phyloP scores from a whole-genome alignment of 2,329 filamentous ascomycete species.

The Pseudohalonectria lignicola region DNA sequence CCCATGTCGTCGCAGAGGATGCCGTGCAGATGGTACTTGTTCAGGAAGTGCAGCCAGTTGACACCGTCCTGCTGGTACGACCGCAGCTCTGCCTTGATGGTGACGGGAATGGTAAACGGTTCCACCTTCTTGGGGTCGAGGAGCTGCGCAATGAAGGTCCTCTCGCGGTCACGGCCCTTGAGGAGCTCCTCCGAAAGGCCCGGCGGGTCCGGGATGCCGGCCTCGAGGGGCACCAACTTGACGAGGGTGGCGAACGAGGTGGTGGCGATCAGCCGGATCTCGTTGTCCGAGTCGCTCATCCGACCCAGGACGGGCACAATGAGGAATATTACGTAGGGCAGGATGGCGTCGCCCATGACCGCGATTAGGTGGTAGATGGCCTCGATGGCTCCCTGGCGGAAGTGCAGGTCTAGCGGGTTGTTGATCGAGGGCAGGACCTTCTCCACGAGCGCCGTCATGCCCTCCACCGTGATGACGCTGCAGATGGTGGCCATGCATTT shows the following conservation, averaged over 20 bases:
- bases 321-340: slow-evolving; percentile 97
- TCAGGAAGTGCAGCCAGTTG: slow-evolving; percentile 97
- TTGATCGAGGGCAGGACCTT: slow-evolving; percentile 85
- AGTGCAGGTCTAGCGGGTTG: slow-evolving; percentile 79
- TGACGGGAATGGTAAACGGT: slow-evolving; percentile 82
- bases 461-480: slow-evolving; percentile 88
- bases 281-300: slow-evolving; percentile 97
- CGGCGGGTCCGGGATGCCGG: slow-evolving; percentile 92
- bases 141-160: slow-evolving; percentile 94
- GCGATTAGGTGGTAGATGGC: slow-evolving; percentile 94
- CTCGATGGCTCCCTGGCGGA: slow-evolving; percentile 88
- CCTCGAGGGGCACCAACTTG: slow-evolving; percentile 92
- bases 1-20: slow-evolving; percentile 99
- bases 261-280: slow-evolving; percentile 86
- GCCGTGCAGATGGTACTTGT: slow-evolving; percentile 93
- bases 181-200: slow-evolving; percentile 82
- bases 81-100: slow-evolving; percentile 91
- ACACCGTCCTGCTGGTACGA: slow-evolving; percentile 98
- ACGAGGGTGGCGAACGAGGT: slow-evolving; percentile 96
- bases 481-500: slow-evolving; percentile 97
- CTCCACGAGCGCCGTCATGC: slow-evolving; percentile 92
- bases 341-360: slow-evolving; percentile 91
- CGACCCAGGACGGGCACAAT: slow-evolving; percentile 93
- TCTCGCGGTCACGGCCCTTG: slow-evolving; percentile 82
- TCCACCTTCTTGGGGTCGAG: slow-evolving; percentile 96